A percentile compares a stretch with the other conserved stretches of the same genome.
Conservation (phyloP, 2,329 filamentous ascomycete species). For the Pseudogymnoascus sp. region DNA sequence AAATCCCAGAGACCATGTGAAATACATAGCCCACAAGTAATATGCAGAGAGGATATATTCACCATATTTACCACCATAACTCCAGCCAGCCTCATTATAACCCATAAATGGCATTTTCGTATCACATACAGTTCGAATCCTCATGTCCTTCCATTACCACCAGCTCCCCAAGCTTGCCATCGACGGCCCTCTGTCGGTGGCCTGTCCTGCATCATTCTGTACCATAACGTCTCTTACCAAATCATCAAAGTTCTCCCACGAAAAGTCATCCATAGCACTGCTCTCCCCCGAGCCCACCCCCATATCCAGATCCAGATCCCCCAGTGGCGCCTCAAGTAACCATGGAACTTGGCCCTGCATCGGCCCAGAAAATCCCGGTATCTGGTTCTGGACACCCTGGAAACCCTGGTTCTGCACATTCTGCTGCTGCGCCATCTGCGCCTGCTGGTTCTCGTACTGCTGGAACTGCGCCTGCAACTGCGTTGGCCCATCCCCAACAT, state of each 20-base stretch:
- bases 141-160: conserved; percentile 19
- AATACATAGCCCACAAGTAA: background rate
- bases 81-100: background rate
- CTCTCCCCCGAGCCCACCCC: conserved; percentile 14
- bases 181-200: conserved; percentile 16
- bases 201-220: conserved; percentile 16
- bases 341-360: conserved; percentile 13
- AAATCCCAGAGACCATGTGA: background rate
- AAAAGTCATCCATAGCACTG: conserved; percentile 22
- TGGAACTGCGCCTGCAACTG: background rate
- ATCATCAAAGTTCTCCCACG: conserved; percentile 31
- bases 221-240: conserved; percentile 29
- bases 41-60: background rate
- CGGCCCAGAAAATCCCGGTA: background rate
- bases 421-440: conserved; percentile 10
- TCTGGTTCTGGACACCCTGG: background rate
- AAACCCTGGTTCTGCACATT: background rate
- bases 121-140: background rate
- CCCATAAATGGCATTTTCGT: background rate
- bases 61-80: background rate
- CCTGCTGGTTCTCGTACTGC: conserved; percentile 13
- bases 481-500: background rate
- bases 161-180: conserved; percentile 24
- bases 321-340: conserved; percentile 23
- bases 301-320: conserved; percentile 25